Base-by-base conservation (phyloP, 352 stramenopile genomes). In the Phytophthora kernoviae region DNA sequence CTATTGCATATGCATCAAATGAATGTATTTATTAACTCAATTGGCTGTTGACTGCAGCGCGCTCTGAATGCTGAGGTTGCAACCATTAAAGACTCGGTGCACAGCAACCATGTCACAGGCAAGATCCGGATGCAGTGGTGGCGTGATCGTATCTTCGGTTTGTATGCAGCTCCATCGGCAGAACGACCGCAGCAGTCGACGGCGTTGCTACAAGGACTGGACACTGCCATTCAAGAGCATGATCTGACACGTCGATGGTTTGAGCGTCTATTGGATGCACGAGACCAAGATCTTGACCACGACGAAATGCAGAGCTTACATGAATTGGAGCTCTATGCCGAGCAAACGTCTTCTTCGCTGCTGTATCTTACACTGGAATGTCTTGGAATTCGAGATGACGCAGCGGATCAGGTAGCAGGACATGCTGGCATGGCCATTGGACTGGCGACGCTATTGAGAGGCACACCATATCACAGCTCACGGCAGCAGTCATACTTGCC, bases 91-190 rank as follows among this genome's bases (percentile, higher is more conserved):
- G 91, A 98, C 54, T 85, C 84, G 8, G 80, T 88, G 22, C 80
- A 89, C 47, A 94, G 62, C 43, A 98, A 97, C 54, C 72, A 85
- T 10, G 74, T 77, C 48, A 87, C 90, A 10, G 91, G 88, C 54
- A 93, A 90, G 59, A 94, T 98, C 73, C 87, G 92, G 52, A 87
- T 97, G 69, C 91, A 97, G 54, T 98, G 92, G 92, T 98, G 92
- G 92, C 79, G 89, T 17, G 85, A 98, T 46, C 73, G 74, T 7
- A 87, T 96, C 51, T 79, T 84, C 49, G 75, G 85, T 41, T 54
- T 96, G 54, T 94, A 93, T 60, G 68, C 55, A 12, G 51, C 22
- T 12, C n/a, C 42, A 4, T 33, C 57, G n/a, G 53, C 56, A 30
- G 75, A 88, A 30, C 63, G 58, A 50, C 63, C 58, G 12, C 9